Evolutionary conservation across 2,329 filamentous ascomycete genomes (phyloP).

Genomic region (Aspergillus novoparasiticus): DNA sequence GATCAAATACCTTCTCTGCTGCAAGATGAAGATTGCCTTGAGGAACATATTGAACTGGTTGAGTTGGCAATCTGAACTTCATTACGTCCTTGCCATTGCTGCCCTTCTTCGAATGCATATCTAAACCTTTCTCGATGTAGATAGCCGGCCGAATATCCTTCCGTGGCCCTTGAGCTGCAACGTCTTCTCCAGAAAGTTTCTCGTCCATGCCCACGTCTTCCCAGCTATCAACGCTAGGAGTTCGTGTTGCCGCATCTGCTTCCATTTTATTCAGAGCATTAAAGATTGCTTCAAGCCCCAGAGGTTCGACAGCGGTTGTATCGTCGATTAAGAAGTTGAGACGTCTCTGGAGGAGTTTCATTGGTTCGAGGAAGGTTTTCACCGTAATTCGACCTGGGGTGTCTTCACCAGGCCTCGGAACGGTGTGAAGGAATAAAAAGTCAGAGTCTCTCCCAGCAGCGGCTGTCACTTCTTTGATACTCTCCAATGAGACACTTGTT

Average conservation of each 20-base stretch:
- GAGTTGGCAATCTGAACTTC: slow-evolving; percentile 79
- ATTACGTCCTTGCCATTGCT: slow-evolving; percentile 52
- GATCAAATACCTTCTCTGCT: slow-evolving; percentile 80
- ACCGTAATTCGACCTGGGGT: slow-evolving; percentile 77
- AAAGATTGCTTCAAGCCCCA: slow-evolving; percentile 70
- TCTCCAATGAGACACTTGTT: slow-evolving; percentile 72
- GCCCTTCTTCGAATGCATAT: slow-evolving; percentile 45
- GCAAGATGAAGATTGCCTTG: slow-evolving; percentile 75
- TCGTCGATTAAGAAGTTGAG: slow-evolving; percentile 85
- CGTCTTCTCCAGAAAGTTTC: slow-evolving; percentile 47
- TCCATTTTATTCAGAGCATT: slow-evolving; percentile 76
- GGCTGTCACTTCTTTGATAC: slow-evolving; percentile 84
- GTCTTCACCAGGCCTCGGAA: slow-evolving; percentile 62
- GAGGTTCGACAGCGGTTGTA: slow-evolving; percentile 70
- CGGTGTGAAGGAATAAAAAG: slow-evolving; percentile 83
- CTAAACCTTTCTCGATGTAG: slow-evolving; percentile 64
- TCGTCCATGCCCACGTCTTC: slow-evolving; percentile 76
- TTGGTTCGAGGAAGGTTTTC: slow-evolving; percentile 89
- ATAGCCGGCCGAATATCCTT: slow-evolving; percentile 60
- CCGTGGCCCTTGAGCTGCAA: slow-evolving; percentile 37
- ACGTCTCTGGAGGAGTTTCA: slow-evolving; percentile 77
- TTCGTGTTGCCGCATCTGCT: slow-evolving; percentile 58
- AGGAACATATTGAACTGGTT: slow-evolving; percentile 82
- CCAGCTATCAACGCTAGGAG: slow-evolving; percentile 85
- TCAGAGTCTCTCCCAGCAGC: slow-evolving; percentile 90